Evolutionary conservation across 2,329 filamentous ascomycete species (phyloP).

Genomic region (Aspergillus transmontanensis): DNA sequence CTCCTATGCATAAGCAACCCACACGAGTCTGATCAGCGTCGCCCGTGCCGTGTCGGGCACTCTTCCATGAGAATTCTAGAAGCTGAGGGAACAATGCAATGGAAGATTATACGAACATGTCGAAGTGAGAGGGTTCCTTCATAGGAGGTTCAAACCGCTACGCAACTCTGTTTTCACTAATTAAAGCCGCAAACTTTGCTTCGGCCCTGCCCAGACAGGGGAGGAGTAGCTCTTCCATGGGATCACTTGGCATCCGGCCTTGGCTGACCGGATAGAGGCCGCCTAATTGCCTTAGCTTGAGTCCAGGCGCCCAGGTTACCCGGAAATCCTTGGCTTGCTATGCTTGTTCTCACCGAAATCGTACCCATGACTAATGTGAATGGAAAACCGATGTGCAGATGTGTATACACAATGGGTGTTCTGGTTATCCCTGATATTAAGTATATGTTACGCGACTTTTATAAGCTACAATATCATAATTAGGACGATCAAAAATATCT

Average conservation of each 20-base stretch:
- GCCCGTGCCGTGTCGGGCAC: background rate
- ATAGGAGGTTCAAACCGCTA: background rate
- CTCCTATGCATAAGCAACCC: too few relatives aligned
- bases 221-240: background rate
- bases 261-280: background rate
- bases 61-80: background rate
- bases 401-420: too few relatives aligned
- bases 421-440: background rate
- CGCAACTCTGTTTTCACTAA: background rate
- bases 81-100: background rate
- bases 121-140: background rate
- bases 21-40: background rate
- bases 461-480: background rate
- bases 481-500: too few relatives aligned
- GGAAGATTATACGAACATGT: background rate
- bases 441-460: background rate
- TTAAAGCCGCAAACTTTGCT: background rate
- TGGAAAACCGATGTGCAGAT: too few relatives aligned
- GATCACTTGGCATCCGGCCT: background rate
- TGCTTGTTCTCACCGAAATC: slow-evolving; percentile 1
- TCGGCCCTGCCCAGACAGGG: background rate
- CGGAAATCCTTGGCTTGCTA: background rate
- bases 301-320: background rate
- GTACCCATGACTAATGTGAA: background rate
- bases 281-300: background rate